Percentiles rank a stretch among this genome's conserved stretches.
Conservation (phyloP, 257 asterid genomes). For the Datura wrightii region DNA sequence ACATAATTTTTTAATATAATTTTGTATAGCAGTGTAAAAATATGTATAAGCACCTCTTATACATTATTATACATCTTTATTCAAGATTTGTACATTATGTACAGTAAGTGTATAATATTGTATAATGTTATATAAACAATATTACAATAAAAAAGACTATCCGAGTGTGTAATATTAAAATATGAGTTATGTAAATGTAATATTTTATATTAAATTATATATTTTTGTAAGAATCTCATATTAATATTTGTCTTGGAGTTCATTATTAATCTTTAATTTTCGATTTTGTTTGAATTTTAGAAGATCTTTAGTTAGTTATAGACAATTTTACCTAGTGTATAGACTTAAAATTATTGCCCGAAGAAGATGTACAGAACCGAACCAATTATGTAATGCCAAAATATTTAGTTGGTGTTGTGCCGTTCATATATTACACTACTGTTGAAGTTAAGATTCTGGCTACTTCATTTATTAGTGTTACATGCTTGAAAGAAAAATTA, state of each 20-base stretch:
- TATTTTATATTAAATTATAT: no score
- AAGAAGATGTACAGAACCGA: background rate
- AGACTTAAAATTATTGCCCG: background rate
- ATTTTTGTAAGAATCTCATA: no score
- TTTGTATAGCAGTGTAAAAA: no score
- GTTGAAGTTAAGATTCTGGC: conserved; percentile 12
- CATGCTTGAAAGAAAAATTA: background rate
- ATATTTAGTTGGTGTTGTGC: background rate
- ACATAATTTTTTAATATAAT: no score
- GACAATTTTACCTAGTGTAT: conserved; percentile 5
- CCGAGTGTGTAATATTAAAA: no score
- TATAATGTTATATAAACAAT: no score
- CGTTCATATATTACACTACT: background rate
- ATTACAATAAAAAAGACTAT: no score
- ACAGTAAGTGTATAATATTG: no score
- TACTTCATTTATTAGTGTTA: background rate
- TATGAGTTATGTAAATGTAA: no score
- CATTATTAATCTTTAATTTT: background rate
- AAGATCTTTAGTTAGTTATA: background rate
- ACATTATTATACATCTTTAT: no score
- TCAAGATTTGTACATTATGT: no score
- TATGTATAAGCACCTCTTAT: no score
- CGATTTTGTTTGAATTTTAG: background rate
- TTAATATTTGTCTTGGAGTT: background rate
- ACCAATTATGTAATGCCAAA: background rate